Percentiles rank a stretch among this genome's conserved stretches.
These are phyloP conservation scores for Verticillium zaregamsianum DNA, from an alignment of 2,329 filamentous ascomycete genomes.

Conservation along the genomic window DNA sequence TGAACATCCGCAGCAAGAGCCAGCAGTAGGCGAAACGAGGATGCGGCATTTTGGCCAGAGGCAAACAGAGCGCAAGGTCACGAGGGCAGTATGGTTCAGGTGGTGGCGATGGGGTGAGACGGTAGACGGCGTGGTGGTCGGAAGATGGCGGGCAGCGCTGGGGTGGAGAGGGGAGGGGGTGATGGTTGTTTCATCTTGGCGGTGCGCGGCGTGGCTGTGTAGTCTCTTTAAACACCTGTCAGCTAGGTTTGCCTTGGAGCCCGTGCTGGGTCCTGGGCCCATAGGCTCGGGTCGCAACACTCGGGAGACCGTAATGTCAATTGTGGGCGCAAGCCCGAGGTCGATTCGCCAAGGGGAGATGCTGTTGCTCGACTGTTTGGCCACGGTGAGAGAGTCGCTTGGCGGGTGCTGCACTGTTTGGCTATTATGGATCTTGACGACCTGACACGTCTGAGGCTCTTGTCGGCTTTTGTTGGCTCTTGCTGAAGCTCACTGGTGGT, in stretches of 20 bases:
- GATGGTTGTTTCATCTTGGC: neutral
- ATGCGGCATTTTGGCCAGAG: neutral
- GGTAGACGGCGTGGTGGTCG: neutral
- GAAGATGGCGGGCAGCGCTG: neutral
- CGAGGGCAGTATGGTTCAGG: neutral
- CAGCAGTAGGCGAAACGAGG: neutral
- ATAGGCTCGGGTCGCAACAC: neutral
- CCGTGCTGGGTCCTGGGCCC: neutral
- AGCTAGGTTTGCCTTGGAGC: neutral
- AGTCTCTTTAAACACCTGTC: neutral
- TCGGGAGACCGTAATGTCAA: neutral
- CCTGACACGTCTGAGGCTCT: neutral
- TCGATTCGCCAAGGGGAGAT: neutral
- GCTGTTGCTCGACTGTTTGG: neutral
- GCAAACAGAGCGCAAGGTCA: neutral
- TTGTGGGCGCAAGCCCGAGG: neutral
- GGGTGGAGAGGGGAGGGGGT: too few species aligned
- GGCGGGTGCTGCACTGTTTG: neutral
- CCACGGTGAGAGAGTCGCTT: neutral
- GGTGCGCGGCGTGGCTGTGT: neutral
- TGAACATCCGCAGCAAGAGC: conserved; percentile 2
- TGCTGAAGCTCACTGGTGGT: too few species aligned
- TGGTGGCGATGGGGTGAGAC: neutral
- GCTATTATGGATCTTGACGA: neutral
- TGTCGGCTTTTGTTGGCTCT: too few species aligned